Percentiles rank a stretch among this genome's conserved stretches.
These are phyloP conservation scores for Pestalotiopsis sp. DNA, from an alignment of 2,329 filamentous ascomycete species.

Conservation along the genomic window DNA sequence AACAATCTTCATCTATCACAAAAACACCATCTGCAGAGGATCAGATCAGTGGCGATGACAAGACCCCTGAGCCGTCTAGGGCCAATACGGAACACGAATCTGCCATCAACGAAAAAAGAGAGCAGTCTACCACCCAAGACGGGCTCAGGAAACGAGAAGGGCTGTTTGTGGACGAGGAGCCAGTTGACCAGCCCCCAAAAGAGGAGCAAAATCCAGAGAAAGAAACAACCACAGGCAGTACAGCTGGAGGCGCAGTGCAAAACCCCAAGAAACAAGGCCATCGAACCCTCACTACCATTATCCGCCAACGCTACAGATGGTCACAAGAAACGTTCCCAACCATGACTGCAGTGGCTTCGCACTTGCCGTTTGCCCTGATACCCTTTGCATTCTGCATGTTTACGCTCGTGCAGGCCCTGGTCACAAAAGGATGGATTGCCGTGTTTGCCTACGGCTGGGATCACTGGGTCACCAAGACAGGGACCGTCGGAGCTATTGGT, in stretches of 20 bases:
- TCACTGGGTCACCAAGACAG: conserved; percentile 71
- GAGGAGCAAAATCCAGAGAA: conserved; percentile 4
- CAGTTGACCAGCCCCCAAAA: not conserved
- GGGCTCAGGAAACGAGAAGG: not conserved
- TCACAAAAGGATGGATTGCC: conserved; percentile 74
- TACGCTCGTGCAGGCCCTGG: conserved; percentile 71
- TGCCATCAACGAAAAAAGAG: conserved; percentile 14
- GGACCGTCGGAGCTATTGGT: conserved; percentile 68
- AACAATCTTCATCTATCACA: not conserved
- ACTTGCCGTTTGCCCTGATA: conserved; percentile 69
- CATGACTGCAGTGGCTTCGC: conserved; percentile 63
- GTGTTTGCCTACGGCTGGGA: conserved; percentile 77
- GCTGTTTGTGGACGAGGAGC: not conserved
- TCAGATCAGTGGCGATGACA: not conserved
- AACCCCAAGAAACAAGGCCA: conserved; percentile 21
- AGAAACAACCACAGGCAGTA: conserved; percentile 13
- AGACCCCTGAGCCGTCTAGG: not conserved
- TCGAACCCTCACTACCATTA: conserved; percentile 56
- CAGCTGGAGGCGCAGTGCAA: not conserved
- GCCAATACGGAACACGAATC: conserved; percentile 17
- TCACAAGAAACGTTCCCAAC: conserved; percentile 73
- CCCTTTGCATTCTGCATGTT: conserved; percentile 79
- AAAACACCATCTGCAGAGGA: conserved; percentile 1
- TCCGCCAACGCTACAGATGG: conserved; percentile 55
- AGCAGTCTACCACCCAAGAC: not conserved